Percentiles rank a stretch among this genome's conserved stretches.
phyloP scores from a whole-genome alignment of 2,329 filamentous ascomycete species.

The Phyllosticta citriasiana region DNA sequence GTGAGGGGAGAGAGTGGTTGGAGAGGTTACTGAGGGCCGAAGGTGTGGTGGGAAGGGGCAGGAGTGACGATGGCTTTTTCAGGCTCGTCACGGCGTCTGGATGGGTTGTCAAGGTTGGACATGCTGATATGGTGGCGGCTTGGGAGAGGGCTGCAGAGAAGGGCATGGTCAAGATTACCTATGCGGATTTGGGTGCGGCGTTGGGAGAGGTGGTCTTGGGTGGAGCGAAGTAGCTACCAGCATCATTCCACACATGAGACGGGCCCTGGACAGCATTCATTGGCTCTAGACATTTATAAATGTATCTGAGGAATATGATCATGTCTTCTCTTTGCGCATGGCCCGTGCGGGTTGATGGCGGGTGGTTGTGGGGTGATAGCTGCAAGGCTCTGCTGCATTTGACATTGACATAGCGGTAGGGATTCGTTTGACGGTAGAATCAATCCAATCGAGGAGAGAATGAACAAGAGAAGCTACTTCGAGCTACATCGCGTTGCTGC shows the following conservation, averaged over 20 bases:
- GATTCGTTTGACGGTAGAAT: too few relatives aligned
- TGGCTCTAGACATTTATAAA: too few relatives aligned
- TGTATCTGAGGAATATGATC: too few relatives aligned
- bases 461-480: too few relatives aligned
- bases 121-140: slow-evolving; percentile 28
- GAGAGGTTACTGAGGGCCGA: slow-evolving; percentile 33
- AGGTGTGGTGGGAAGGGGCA: slow-evolving; percentile 25
- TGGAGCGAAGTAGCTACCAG: not conserved
- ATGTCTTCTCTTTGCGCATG: too few relatives aligned
- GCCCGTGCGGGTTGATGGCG: too few relatives aligned
- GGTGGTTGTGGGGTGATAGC: too few relatives aligned
- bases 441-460: too few relatives aligned
- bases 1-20: slow-evolving; percentile 26
- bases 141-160: slow-evolving; percentile 27
- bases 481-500: too few relatives aligned
- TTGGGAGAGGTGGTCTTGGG: slow-evolving; percentile 21
- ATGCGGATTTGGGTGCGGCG: slow-evolving; percentile 28
- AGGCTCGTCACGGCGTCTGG: slow-evolving; percentile 34
- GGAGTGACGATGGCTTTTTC: slow-evolving; percentile 18
- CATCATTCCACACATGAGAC: not conserved
- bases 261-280: too few relatives aligned
- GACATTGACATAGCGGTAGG: too few relatives aligned
- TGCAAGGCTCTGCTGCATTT: too few relatives aligned
- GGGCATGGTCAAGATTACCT: slow-evolving; percentile 20
- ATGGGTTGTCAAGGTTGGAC: slow-evolving; percentile 33